These are phyloP conservation scores for Ploettnerulaceae sp. DNA, from an alignment of 2,329 filamentous ascomycete species.

Conservation along the genomic window DNA sequence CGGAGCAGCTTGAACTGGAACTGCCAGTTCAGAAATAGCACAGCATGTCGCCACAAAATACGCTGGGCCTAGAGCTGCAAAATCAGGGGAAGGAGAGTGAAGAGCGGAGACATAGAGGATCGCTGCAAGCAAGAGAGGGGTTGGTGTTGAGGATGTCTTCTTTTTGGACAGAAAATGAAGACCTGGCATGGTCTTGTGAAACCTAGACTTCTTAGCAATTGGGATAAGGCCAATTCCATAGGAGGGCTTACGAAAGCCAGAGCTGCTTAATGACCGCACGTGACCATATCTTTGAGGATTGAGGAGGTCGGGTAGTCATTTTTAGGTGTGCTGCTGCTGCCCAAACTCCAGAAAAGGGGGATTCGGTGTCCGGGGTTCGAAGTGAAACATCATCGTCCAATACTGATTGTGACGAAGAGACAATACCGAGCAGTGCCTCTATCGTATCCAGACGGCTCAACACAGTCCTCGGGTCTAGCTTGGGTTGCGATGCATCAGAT, in stretches of 20 bases:
- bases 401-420: constrained; percentile 14
- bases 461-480: constrained; percentile 18
- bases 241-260: constrained; percentile 33
- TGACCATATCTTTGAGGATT: constrained; percentile 34
- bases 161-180: constrained; percentile 42
- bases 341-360: constrained; percentile 29
- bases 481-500: constrained; percentile 12
- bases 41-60: constrained; percentile 38
- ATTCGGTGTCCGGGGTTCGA: constrained; percentile 16
- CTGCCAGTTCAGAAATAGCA: constrained; percentile 39
- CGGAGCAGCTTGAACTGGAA: constrained; percentile 33
- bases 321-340: constrained; percentile 32
- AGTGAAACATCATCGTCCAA: constrained; percentile 17
- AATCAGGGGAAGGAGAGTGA: constrained; percentile 34
- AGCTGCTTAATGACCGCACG: constrained; percentile 33
- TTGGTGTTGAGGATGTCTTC: constrained; percentile 40
- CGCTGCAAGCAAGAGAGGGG: constrained; percentile 40
- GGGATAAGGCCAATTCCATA: not conserved
- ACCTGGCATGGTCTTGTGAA: constrained; percentile 42
- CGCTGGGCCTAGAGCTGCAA: constrained; percentile 36
- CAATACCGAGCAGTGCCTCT: constrained; percentile 20
- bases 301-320: constrained; percentile 25
- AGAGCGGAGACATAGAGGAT: constrained; percentile 40
- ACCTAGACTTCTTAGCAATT: constrained; percentile 30
- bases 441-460: constrained; percentile 23